Base-by-base conservation (phyloP, 495 filamentous ascomycete species). In the Parathielavia appendiculata region DNA sequence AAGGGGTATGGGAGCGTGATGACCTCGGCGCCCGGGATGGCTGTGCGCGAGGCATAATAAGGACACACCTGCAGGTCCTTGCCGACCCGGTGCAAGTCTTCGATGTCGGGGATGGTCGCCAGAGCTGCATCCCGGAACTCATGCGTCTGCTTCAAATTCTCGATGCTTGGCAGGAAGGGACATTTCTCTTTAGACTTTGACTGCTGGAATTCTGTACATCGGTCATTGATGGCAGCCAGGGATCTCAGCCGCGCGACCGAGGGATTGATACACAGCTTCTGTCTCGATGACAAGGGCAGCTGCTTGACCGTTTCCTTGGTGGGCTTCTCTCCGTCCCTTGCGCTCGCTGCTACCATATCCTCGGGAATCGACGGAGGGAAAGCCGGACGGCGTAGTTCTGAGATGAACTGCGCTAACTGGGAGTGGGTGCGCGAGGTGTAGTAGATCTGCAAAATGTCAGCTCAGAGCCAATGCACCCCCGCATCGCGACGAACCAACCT, bases 361-460 rank as follows among this genome's bases (percentile, higher is more conserved):
- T 40, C 73, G 45, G 67, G 74, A 17, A 77, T 32, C 12, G 69
- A 75, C 1, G 89, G 78, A 20, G 92, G 89, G 51, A 97, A 81
- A 5, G 79, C 75, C 16, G 95, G 89, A n/a, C 90, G 84, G 4
- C 88, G 83, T 35, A 98, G 73, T 65, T 98, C 95, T 52, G 85
- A 83, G n/a, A 91, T 86, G 66, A 98, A 97, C 71, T 98, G 93
- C 5, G 87, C 87, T 19, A 97, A 73, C 65, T 98, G 93, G 0
- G 93, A 97, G 65, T 98, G 93, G 2, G 93, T 98, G 63, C 93
- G 79, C 14, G 93, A 97, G 57, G 92, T 96, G 69, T 88, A 97
- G 69, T 89, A 96, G 26, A 98, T 89, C 79, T 84, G 53, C 9
- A 11, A 12, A 12, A 0, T 38, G 34, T 66, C 34, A 69, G 59